Evolutionary conservation across 176 grass and related monocot genomes (phyloP).

Genomic region (Thalia dealbata): DNA sequence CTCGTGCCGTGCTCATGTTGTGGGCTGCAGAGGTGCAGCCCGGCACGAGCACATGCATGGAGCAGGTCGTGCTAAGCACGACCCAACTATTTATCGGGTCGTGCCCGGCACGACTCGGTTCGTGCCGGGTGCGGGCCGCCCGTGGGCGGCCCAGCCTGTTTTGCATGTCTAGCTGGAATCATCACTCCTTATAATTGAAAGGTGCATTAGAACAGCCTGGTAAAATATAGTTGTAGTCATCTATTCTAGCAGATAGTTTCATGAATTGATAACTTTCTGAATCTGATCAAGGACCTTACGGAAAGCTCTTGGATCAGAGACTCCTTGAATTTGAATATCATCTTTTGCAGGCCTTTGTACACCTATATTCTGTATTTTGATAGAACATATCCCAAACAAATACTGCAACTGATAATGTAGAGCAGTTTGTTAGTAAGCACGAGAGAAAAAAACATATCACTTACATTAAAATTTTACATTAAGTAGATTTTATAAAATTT

Average conservation of each 20-base stretch:
- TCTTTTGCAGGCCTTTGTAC: conserved; percentile 37
- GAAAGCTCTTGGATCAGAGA: conserved; percentile 43
- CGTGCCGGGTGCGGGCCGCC: too few species aligned
- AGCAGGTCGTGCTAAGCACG: too few species aligned
- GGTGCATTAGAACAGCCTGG: conserved; percentile 42
- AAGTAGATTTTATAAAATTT: neutral
- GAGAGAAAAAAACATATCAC: neutral
- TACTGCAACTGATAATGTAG: conserved; percentile 40
- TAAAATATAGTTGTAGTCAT: neutral
- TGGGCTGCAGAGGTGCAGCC: too few species aligned
- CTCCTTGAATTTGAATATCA: conserved; percentile 49
- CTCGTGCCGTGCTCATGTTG: too few species aligned
- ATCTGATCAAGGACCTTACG: conserved; percentile 37
- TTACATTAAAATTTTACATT: neutral
- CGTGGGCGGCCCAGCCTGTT: too few species aligned
- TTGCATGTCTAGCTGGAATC: too few species aligned
- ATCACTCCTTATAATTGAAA: conserved; percentile 33
- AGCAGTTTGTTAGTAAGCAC: neutral
- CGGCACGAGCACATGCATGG: too few species aligned
- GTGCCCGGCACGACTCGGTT: too few species aligned
- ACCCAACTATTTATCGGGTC: too few species aligned
- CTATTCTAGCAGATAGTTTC: neutral
- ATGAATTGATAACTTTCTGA: neutral
- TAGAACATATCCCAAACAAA: conserved; percentile 46
- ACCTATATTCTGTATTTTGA: conserved; percentile 51